phyloP scores from a whole-genome alignment of 768 basidiomycete species.

The Boletus rex-veris region DNA sequence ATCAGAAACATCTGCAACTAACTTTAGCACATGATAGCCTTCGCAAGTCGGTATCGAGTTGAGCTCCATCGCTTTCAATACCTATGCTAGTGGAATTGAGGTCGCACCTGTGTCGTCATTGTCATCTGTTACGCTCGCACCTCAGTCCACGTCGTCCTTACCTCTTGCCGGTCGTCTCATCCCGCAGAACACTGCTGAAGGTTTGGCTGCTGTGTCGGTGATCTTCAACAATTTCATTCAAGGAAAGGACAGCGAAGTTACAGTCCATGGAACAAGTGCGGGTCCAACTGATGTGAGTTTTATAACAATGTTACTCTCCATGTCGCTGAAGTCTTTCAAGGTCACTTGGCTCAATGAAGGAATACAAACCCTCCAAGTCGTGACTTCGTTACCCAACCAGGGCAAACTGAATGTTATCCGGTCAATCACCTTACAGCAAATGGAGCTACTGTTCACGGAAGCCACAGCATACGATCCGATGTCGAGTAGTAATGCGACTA shows the following conservation, averaged over 20 bases:
- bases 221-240: slow-evolving; percentile 74
- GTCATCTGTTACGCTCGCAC: slow-evolving; percentile 50
- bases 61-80: slow-evolving; percentile 58
- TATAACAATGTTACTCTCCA: not conserved
- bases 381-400: slow-evolving; percentile 58
- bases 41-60: slow-evolving; percentile 73
- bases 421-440: slow-evolving; percentile 56
- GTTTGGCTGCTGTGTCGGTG: slow-evolving; percentile 54
- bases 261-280: slow-evolving; percentile 57
- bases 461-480: slow-evolving; percentile 54
- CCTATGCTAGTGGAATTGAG: slow-evolving; percentile 47
- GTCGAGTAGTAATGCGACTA: slow-evolving; percentile 57
- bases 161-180: slow-evolving; percentile 61
- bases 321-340: slow-evolving; percentile 29
- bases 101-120: slow-evolving; percentile 57
- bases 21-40: slow-evolving; percentile 40
- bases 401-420: slow-evolving; percentile 62
- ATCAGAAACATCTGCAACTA: not conserved
- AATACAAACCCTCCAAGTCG: slow-evolving; percentile 58
- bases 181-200: slow-evolving; percentile 51
- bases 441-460: slow-evolving; percentile 56
- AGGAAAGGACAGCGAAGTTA: slow-evolving; percentile 57
- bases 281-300: slow-evolving; percentile 51
- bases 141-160: slow-evolving; percentile 49
- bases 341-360: slow-evolving; percentile 72